Percentiles rank a stretch among this genome's conserved stretches.
These are phyloP conservation scores for Bolboschoenoplectus hybrid DNA, from an alignment of 202 grass and related monocot species.

Conservation along the genomic window DNA sequence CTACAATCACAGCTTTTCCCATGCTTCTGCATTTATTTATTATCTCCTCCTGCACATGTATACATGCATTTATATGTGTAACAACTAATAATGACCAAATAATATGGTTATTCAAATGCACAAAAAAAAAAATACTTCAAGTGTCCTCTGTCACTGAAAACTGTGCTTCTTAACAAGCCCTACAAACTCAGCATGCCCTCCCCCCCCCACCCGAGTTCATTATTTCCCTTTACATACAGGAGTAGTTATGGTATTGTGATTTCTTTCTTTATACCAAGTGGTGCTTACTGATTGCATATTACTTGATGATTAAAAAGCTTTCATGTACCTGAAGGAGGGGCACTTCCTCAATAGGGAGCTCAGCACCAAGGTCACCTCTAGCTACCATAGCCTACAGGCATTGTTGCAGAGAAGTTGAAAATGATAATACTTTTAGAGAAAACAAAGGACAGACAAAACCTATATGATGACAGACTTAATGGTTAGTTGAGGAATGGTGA, in stretches of 20 bases:
- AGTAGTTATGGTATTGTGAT: neutral
- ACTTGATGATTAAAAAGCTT: conserved; percentile 15
- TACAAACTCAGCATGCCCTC: neutral
- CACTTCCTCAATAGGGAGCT: conserved; percentile 97
- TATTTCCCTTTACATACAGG: neutral
- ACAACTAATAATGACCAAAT: neutral
- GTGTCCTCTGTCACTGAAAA: conserved; percentile 10
- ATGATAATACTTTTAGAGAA: conserved; percentile 3
- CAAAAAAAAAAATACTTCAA: conserved; percentile 18
- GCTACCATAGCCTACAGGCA: conserved; percentile 97
- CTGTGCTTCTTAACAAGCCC: conserved; percentile 12
- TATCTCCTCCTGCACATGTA: conserved; percentile 83
- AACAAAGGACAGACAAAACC: neutral
- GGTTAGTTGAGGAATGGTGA: neutral
- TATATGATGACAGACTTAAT: neutral
- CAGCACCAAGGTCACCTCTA: conserved; percentile 96
- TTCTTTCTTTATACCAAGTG: neutral
- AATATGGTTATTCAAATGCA: neutral
- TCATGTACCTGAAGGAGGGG: conserved; percentile 81
- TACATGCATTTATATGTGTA: neutral
- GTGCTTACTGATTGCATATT: neutral
- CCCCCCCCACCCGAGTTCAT: neutral
- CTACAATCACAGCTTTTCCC: conserved; percentile 98
- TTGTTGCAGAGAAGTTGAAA: conserved; percentile 9
- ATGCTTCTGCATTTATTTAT: conserved; percentile 98